Base-by-base conservation (phyloP, 768 basidiomycete species). In the Antrodiella citrinella region DNA sequence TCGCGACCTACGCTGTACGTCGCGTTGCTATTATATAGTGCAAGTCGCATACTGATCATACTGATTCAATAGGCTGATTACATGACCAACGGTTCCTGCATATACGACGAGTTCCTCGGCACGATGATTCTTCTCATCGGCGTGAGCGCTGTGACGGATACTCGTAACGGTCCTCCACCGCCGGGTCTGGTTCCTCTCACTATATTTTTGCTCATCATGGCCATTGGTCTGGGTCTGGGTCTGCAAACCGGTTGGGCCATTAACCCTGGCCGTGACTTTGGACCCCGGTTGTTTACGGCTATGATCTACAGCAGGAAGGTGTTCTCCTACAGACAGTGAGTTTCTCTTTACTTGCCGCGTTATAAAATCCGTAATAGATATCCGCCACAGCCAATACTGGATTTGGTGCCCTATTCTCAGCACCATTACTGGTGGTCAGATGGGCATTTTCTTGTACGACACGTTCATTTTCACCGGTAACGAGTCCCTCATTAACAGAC, bases 191-290 rank as follows among this genome's bases (percentile, higher is more conserved):
- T 75, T 0, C 81, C 82, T 12, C 56, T 84, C 25, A 72, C 65
- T 4, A 57, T 86, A 5, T 82, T 84, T 62, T 50, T 85, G 38
- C 55, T 71, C 35, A 62, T 84, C 35, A 68, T 84, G 20, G 84
- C 76, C 15, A 74, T 86, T 44, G 79, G 76, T 35, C 57, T 71
- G 1, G 66, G 69, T 15, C 69, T 86, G 30, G 84, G 84, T 11
- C 75, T 79, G 73, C 69, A 86, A 56, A 86, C 84, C 4, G 54
- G 62, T 43, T 81, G 70, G 54, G 78, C 83, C 3, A 65, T 85
- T 45, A 86, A 86, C 55, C 84, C 84, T 26, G 82, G 84, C 23
- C 79, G 85, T 59, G 84, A 86, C 64, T 67, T 86, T 26, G 84
- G 85, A 9, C 84, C 84, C 3, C 73, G 84, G 7, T 56, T 86